Evolutionary conservation across 2,329 filamentous ascomycete species (phyloP), one percentile per base, ranked within the genome.

Genomic region (Davidsoniella australis): DNA sequence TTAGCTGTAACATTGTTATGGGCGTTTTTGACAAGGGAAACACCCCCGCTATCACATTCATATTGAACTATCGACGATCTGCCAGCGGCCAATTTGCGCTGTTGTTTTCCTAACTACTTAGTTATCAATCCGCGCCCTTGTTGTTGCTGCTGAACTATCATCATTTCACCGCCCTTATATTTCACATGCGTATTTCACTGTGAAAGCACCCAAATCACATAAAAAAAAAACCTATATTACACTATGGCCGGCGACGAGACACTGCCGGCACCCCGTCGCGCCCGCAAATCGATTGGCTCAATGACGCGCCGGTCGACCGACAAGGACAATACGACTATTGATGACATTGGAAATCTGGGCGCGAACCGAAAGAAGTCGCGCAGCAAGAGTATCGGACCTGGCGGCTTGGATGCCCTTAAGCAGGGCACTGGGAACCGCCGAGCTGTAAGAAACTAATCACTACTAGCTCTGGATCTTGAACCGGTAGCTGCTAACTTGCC

Each of bases 341-440:
- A 85, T 56, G 63, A 82, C 50, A 72, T 70, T 53, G 71, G 73
- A 55, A 65, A 68, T 51, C 60, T 71, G 56, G 70, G 68, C 26
- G 68, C 68, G 52, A 70, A 63, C 59, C 68, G 72, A 54, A 74
- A 73, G 66, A 89, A 87, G 66, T 84, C 82, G 52, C 80, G 91
- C 56, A 95, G 89, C 66, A 96, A 95, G 70, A 96, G 89, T 66
- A 80, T 98, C 57, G 91, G 91, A 2, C 89, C 91, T 14, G 91
- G 89, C 46, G 87, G 88, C 23, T 66, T 94, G 42, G 87, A 93
- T 68, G 80, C 82, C 51, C 71, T 93, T 49, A 87, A 82, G 62
- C 74, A 81, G 59, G 75, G 74, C 41, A 76, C 71, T 59, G 85
- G 84, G 33, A 93, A 94, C 62, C 72, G 84, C 58, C 76, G 84